Percentiles rank a stretch among this genome's conserved stretches.
Evolutionary conservation across 306 rosid species (phyloP).

Genomic region (Hylodesmum podocarpum): DNA sequence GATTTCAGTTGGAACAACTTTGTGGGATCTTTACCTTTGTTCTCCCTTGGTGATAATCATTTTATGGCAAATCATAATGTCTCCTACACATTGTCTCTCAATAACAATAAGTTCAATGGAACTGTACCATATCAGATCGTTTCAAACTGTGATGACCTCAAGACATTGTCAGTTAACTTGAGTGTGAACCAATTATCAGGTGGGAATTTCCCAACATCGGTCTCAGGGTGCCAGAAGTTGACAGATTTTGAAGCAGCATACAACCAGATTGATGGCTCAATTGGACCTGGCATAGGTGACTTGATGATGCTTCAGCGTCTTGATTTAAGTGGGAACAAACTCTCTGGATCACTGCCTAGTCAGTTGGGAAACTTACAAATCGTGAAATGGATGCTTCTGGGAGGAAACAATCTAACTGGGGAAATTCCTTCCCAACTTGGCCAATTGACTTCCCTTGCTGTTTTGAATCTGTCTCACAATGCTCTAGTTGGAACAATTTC

Average conservation of each 20-base stretch:
- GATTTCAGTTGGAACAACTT: slow-evolving; percentile 56
- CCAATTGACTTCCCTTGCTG: slow-evolving; percentile 42
- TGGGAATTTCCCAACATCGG: slow-evolving; percentile 29
- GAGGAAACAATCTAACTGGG: slow-evolving; percentile 49
- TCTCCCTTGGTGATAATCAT: slow-evolving; percentile 34
- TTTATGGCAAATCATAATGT: slow-evolving; percentile 20
- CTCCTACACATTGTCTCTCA: slow-evolving; percentile 51
- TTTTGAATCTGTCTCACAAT: slow-evolving; percentile 49
- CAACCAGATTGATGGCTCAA: slow-evolving; percentile 44
- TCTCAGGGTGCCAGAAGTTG: slow-evolving; percentile 38
- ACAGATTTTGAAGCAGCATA: slow-evolving; percentile 48
- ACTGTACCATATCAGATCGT: slow-evolving; percentile 42
- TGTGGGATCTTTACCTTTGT: slow-evolving; percentile 44
- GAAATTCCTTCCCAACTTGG: slow-evolving; percentile 43
- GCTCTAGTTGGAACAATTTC: slow-evolving; percentile 44
- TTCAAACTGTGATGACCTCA: slow-evolving; percentile 47
- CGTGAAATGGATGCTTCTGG: slow-evolving; percentile 52
- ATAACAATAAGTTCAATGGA: slow-evolving; percentile 56
- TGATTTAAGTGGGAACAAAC: slow-evolving; percentile 49
- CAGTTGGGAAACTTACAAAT: slow-evolving; percentile 43
- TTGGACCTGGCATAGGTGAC: slow-evolving; percentile 37
- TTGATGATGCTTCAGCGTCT: slow-evolving; percentile 36
- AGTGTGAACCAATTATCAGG: slow-evolving; percentile 51
- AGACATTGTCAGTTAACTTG: slow-evolving; percentile 51
- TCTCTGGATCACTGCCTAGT: slow-evolving; percentile 41